Conservation (phyloP, 2,329 filamentous ascomycete genomes). For the Didymella segeticola region DNA sequence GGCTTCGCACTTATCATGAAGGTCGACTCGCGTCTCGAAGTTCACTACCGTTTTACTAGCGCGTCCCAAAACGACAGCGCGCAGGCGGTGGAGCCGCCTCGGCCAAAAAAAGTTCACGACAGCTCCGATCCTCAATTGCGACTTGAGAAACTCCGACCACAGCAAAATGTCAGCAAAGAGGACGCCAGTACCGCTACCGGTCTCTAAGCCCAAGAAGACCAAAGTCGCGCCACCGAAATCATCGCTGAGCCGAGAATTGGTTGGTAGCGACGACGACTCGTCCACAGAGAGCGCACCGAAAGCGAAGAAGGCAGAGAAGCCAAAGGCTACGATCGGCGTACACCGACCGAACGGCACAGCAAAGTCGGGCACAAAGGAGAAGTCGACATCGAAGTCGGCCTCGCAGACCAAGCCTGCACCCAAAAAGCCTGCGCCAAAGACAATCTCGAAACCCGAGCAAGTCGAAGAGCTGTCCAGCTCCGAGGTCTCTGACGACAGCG, state of each 20-base stretch:
- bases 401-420: constrained; percentile 17
- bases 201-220: constrained; percentile 35
- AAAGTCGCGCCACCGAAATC: constrained; percentile 29
- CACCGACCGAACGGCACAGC: constrained; percentile 38
- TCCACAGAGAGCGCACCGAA: constrained; percentile 26
- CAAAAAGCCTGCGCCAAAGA: constrained; percentile 33
- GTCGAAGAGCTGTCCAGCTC: constrained; percentile 34
- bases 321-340: constrained; percentile 39
- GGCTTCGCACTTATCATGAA: background rate
- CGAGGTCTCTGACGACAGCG: constrained; percentile 33
- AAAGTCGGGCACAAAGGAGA: constrained; percentile 26
- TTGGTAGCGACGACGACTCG: constrained; percentile 45
- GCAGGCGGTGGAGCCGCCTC: background rate
- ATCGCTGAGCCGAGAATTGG: constrained; percentile 45
- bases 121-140: constrained; percentile 23
- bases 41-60: constrained; percentile 28
- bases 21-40: constrained; percentile 5
- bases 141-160: constrained; percentile 20
- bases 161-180: constrained; percentile 46
- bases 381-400: constrained; percentile 17
- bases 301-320: constrained; percentile 27
- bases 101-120: constrained; percentile 40
- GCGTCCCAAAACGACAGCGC: constrained; percentile 15
- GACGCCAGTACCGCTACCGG: constrained; percentile 45
- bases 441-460: constrained; percentile 27